Percentiles rank a stretch among this genome's conserved stretches.
Conservation (phyloP, 164 flowering plant genomes). For the Amborella trichopoda region DNA sequence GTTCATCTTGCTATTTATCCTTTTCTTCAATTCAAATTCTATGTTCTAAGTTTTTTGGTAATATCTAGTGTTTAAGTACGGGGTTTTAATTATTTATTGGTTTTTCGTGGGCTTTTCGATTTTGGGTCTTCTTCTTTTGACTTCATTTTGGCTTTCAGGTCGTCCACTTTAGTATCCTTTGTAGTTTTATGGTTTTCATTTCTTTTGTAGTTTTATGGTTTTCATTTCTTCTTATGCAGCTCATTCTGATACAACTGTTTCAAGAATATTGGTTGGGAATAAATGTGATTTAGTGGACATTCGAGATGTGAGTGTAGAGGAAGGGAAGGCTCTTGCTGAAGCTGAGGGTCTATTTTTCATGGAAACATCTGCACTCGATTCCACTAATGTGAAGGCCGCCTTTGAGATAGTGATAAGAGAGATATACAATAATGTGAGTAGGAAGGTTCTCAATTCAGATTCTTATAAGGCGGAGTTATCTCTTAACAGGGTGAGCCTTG, state of each 20-base stretch:
- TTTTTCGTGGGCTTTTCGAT: background rate
- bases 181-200: too few relatives aligned
- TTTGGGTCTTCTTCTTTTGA: background rate
- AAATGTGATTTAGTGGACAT: slow-evolving; percentile 29
- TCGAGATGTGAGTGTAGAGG: slow-evolving; percentile 31
- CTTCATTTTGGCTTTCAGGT: background rate
- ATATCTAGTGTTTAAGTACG: background rate
- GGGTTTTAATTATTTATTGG: background rate
- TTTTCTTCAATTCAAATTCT: too few relatives aligned
- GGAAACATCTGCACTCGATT: slow-evolving; percentile 28
- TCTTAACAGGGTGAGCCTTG: slow-evolving; percentile 23
- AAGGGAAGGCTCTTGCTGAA: slow-evolving; percentile 34
- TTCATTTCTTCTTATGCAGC: slow-evolving; percentile 28
- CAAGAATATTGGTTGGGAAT: slow-evolving; percentile 34
- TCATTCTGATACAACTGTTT: slow-evolving; percentile 39
- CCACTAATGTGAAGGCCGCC: slow-evolving; percentile 23
- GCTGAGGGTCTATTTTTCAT: slow-evolving; percentile 32
- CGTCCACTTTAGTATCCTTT: too few relatives aligned
- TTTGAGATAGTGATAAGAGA: slow-evolving; percentile 25
- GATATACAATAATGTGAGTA: slow-evolving; percentile 23
- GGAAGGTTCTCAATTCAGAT: slow-evolving; percentile 27
- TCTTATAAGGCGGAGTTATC: slow-evolving; percentile 21
- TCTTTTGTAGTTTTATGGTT: too few relatives aligned
- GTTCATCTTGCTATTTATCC: too few relatives aligned
- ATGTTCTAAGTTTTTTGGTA: too few relatives aligned